These are phyloP conservation scores for Capsella rubella DNA, from an alignment of 441 rosid species.

Conservation along the genomic window DNA sequence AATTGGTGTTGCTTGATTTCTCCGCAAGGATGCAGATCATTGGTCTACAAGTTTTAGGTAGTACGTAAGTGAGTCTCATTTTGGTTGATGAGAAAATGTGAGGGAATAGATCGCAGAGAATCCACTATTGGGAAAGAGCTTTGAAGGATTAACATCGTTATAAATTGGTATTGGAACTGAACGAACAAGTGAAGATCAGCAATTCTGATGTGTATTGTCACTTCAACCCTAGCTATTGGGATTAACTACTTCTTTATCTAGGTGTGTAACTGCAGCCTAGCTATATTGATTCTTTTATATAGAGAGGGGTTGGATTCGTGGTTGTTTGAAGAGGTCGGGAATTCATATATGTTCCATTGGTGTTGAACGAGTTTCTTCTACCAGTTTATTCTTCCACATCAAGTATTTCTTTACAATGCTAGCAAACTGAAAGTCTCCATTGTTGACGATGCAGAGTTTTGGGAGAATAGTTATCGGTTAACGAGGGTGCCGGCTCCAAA, in stretches of 20 bases:
- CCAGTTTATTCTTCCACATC: slow-evolving; percentile 15
- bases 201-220: slow-evolving; percentile 46
- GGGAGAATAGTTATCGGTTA: slow-evolving; percentile 90
- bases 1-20: too few relatives aligned
- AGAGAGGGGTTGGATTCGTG: slow-evolving; percentile 79
- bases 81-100: too few relatives aligned
- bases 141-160: too few relatives aligned
- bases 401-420: slow-evolving; percentile 27
- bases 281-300: slow-evolving; percentile 30
- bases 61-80: too few relatives aligned
- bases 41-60: too few relatives aligned
- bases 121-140: too few relatives aligned
- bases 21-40: too few relatives aligned
- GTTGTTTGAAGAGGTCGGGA: slow-evolving; percentile 82
- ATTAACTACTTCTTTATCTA: slow-evolving; percentile 72
- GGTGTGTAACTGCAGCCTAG: slow-evolving; percentile 51
- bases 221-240: slow-evolving; percentile 74
- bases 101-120: too few relatives aligned
- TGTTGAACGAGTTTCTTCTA: background rate
- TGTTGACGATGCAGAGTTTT: slow-evolving; percentile 82
- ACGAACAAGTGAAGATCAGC: slow-evolving; percentile 74
- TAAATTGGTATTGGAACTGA: slow-evolving; percentile 50
- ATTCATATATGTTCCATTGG: slow-evolving; percentile 9
- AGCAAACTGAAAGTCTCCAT: slow-evolving; percentile 24
- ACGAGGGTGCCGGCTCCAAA: slow-evolving; percentile 52